Evolutionary conservation across 2,329 filamentous ascomycete genomes (phyloP), one percentile per base, ranked within the genome.

Genomic region (Ophiostoma piceae): DNA sequence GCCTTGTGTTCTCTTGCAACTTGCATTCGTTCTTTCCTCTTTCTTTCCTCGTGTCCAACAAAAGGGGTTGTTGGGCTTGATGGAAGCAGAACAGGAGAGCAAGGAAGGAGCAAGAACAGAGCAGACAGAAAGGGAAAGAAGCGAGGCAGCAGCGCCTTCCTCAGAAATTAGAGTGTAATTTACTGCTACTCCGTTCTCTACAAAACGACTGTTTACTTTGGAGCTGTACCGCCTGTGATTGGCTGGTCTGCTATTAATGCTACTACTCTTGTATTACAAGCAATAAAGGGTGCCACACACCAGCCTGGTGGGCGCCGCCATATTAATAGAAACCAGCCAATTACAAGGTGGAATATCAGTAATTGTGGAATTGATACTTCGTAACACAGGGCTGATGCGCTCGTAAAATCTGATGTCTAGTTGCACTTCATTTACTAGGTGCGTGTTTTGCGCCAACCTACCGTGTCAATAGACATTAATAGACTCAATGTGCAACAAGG

Each of bases 21-120:
- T 69, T 64, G 68, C 32, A 69, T 22, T 67, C 68, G 68, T 67
- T 54, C 68, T 66, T 69, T 60, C 62, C 43, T 66, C 43, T 69
- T 69, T 67, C 54, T 62, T 47, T 47, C 32, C 32, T 66, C 14
- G 66, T 69, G 19, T 60, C 54, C 47, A 41, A 41, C 57, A 62
- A 69, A 54, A 69, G 41, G 67, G 32, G 37, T 11, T 66, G 62
- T 35, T 39, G 43, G 39, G 62, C 47, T 22, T 14, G 64, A 19
- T 41, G 22, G 12, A 43, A 9, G n/a, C 19, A 43, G 35, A 41
- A 14, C 39, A 66, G n/a, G 35, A 43, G 35, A 41, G 22, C 3
- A 8, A 66, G 22, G 9, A 66, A 41, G 39, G 35, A 41, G 12
- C 39, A 65, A 19, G 43, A 47, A 47, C 14, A 47, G 19, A 47